Evolutionary conservation across 1,284 basidiomycete genomes (phyloP), one percentile per base, ranked within the genome.

Genomic region (Hypsizygus ulmarius): DNA sequence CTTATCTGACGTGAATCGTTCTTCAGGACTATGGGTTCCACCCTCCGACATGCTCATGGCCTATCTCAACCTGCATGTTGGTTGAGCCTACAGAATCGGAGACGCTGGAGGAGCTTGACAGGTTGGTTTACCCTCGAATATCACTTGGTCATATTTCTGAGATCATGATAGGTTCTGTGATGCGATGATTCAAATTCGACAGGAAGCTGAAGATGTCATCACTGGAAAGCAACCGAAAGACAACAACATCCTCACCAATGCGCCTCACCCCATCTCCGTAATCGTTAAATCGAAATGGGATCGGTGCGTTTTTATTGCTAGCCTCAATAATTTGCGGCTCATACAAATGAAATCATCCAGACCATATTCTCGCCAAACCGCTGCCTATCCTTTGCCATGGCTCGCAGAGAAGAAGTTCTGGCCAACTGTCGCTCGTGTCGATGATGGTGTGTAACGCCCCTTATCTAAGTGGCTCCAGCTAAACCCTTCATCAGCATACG

Each of bases 51-150:
- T 93, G 91, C 67, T 92, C 90, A 10, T 97, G 94, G 94, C 94
- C 94, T 8, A 92, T 91, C 56, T 84, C 90, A 16, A 95, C 93
- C 3, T 95, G 89, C 59, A 95, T 95, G 89, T 75, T 94, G 44
- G 95, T 97, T 53, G 93, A 97, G 70, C 93, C 93, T 8, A 97
- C 94, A 9, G 94, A 97, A 68, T 93, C 90, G 0, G 94, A 97
- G 70, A 84, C 87, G 1, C 75, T 96, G 43, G 85, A 92, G 56
- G 94, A 97, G 67, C 79, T 97, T 46, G 91, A 97, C 63, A 79
- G 87, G 79, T 82, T 49, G 30, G 70, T 53, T 19, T 39, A 12
- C 3, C 49, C 2, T 36, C 21, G 39, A 15, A 35, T 19, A 21
- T 29, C 18, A 15, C 18, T 18, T 37, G 12, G 14, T 43, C 19